phyloP scores from a whole-genome alignment of 2,329 filamentous ascomycete genomes.

The Aspergillus uvarum region DNA sequence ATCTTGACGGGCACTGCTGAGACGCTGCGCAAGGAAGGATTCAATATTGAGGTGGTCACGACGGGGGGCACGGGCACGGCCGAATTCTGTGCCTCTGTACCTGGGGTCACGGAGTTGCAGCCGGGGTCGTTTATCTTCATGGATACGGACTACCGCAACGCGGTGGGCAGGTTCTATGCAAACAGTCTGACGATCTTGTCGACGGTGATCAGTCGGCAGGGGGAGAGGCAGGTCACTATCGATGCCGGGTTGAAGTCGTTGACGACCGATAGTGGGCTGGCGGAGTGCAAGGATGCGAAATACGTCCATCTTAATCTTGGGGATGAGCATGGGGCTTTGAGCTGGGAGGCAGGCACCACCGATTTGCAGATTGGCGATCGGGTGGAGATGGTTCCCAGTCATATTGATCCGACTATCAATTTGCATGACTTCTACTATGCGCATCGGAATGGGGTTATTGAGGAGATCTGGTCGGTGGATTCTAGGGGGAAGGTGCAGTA shows the following conservation, averaged over 20 bases:
- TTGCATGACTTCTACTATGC: slow-evolving; percentile 54
- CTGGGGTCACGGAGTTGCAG: slow-evolving; percentile 55
- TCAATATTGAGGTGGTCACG: slow-evolving; percentile 51
- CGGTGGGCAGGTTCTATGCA: slow-evolving; percentile 50
- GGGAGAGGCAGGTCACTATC: slow-evolving; percentile 47
- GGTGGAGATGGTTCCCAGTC: slow-evolving; percentile 55
- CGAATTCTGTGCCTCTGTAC: slow-evolving; percentile 53
- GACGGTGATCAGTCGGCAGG: slow-evolving; percentile 52
- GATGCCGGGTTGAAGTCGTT: slow-evolving; percentile 53
- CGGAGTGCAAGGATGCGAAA: slow-evolving; percentile 48
- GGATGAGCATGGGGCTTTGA: slow-evolving; percentile 52
- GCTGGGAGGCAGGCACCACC: slow-evolving; percentile 45
- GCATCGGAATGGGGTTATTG: slow-evolving; percentile 48
- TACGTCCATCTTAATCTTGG: slow-evolving; percentile 49
- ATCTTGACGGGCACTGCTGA: slow-evolving; percentile 47
- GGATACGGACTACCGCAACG: slow-evolving; percentile 58
- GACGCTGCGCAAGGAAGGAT: slow-evolving; percentile 43
- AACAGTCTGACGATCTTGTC: slow-evolving; percentile 52
- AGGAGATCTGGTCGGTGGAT: slow-evolving; percentile 55
- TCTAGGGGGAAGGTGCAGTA: slow-evolving; percentile 54
- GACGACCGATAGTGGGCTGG: slow-evolving; percentile 54
- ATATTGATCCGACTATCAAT: slow-evolving; percentile 57
- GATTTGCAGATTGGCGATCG: slow-evolving; percentile 47
- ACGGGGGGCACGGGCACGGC: slow-evolving; percentile 55
- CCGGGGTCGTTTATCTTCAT: slow-evolving; percentile 59